phyloP scores from a whole-genome alignment of 148 eudicot species.

The Selenicereus undatus region DNA sequence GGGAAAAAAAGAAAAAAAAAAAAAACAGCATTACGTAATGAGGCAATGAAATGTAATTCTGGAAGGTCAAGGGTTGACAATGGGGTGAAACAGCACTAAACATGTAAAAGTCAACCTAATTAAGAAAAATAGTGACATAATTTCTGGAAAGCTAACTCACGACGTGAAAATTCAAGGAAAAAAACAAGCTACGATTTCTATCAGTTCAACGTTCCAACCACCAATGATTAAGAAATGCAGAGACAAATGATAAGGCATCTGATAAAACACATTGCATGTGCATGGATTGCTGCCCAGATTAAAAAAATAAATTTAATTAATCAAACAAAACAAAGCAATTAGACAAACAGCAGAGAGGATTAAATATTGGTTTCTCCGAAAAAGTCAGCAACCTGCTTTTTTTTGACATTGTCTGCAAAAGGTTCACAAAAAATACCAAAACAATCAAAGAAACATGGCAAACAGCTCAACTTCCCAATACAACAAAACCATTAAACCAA shows the following conservation, averaged over 20 bases:
- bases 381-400: conserved; percentile 35
- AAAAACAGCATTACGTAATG: background rate
- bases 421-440: background rate
- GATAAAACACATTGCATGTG: conserved; percentile 14
- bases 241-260: background rate
- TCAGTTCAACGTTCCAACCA: conserved; percentile 27
- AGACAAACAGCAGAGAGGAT: background rate
- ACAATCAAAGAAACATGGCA: conserved; percentile 12
- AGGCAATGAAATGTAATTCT: background rate
- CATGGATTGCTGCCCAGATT: conserved; percentile 16
- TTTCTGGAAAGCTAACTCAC: conserved; percentile 3
- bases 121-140: conserved; percentile 3
- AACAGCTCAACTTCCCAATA: conserved; percentile 27
- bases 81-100: background rate
- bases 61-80: conserved; percentile 10
- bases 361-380: background rate
- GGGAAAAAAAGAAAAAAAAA: too few species aligned
- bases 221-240: conserved; percentile 11
- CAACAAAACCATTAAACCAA: conserved; percentile 24
- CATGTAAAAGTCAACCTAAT: background rate
- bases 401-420: conserved; percentile 29
- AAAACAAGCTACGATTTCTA: background rate
- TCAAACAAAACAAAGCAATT: background rate
- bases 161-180: background rate
- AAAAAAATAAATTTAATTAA: background rate